Base-by-base conservation (phyloP, 208 protist genomes). In the Crithidia expoeki region DNA sequence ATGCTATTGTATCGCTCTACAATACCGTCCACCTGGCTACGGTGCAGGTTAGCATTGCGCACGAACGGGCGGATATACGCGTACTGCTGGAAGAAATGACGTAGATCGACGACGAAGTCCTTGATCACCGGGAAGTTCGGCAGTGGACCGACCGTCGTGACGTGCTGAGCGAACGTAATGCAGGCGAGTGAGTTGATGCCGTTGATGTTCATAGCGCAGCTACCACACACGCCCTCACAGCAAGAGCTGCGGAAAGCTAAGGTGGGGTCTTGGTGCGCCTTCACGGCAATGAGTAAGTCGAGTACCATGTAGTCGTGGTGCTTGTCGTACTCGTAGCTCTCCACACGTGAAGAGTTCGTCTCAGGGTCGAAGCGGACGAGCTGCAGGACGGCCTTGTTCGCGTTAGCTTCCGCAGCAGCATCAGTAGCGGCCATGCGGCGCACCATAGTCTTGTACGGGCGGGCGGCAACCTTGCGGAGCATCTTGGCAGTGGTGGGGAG, bases 131-230 rank as follows among this genome's bases (percentile, higher is more conserved):
- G 92, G 68, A 97, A 95, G 80, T 97, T 95, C 0, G 93, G 91
- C 57, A 97, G 80, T 28, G 93, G 93, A 3, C 81, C 88, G 5
- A 97, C 79, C 19, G 88, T 96, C 17, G 93, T 96, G 34, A 91
- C 76, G 16, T 96, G 63, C 62, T 91, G 78, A 14, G 89, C 90
- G 36, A 94, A 94, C 1, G 89, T 96, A 44, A 96, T 92, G 73
- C 93, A 97, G 30, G 93, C 93, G 21, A 97, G 86, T 42, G 90
- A 94, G 86, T 97, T 97, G 73, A 96, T 88, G 25, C 93, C 93
- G 76, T 97, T 97, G 70, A 97, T 96, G 74, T 94, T 97, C 93
- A 97, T 97, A n/a, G 93, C 93, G 56, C 93, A 97, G 80, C 89
- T 95, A n/a, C 93, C 93, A 66, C 93, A 97, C 46, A 97, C 92